phyloP scores from a whole-genome alignment of 2,329 filamentous ascomycete genomes.

The Hirsutella minnesotensis region DNA sequence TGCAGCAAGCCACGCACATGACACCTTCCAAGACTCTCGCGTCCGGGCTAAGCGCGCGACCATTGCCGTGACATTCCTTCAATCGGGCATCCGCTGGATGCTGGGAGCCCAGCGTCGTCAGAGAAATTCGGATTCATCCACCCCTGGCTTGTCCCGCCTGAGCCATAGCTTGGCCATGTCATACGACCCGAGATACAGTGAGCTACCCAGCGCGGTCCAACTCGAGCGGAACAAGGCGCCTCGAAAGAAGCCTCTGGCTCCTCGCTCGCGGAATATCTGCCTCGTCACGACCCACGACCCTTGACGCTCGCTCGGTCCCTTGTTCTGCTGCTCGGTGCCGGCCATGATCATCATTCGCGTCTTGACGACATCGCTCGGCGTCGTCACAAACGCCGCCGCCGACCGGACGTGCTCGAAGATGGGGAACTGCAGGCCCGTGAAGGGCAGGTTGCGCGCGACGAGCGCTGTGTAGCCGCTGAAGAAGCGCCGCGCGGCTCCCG shows the following conservation, averaged over 20 bases:
- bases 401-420: conserved; percentile 64
- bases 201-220: conserved; percentile 76
- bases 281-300: conserved; percentile 48
- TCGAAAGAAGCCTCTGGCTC: conserved; percentile 62
- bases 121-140: conserved; percentile 23
- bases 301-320: conserved; percentile 11
- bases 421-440: conserved; percentile 81
- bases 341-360: conserved; percentile 76
- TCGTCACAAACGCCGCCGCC: conserved; percentile 69
- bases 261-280: conserved; percentile 54
- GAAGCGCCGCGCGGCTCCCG: conserved; percentile 45
- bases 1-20: too few species aligned
- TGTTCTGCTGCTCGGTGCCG: conserved; percentile 15
- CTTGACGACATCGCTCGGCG: conserved; percentile 82
- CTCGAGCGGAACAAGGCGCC: conserved; percentile 60
- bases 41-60: too few species aligned
- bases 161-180: conserved; percentile 64
- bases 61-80: too few species aligned
- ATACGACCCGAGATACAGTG: conserved; percentile 77
- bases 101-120: too few species aligned
- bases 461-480: conserved; percentile 69
- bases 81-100: too few species aligned
- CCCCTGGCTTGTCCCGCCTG: conserved; percentile 26
- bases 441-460: conserved; percentile 72
- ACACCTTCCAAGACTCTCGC: too few species aligned